phyloP scores from a whole-genome alignment of 768 basidiomycete species.

The Hebeloma cylindrosporum region DNA sequence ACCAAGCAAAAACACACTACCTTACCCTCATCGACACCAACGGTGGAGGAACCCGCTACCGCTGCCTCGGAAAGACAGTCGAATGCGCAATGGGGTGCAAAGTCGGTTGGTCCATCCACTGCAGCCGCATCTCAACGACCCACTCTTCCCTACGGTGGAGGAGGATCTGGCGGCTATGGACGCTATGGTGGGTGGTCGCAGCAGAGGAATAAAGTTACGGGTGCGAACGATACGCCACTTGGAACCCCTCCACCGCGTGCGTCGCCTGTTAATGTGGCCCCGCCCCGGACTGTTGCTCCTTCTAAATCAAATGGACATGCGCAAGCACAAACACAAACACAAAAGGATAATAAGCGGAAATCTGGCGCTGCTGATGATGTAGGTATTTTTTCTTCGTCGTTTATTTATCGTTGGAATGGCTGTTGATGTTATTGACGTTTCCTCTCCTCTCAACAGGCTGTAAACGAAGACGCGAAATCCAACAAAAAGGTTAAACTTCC shows the following conservation, averaged over 20 bases:
- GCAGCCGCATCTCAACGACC: no score
- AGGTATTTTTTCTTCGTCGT: conserved; percentile 15
- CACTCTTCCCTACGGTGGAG: no score
- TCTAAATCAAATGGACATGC: conserved; percentile 4
- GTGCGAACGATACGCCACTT: conserved; percentile 72
- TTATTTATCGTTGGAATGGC: not conserved
- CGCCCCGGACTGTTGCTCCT: conserved; percentile 15
- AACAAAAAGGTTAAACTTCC: conserved; percentile 33
- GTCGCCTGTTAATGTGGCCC: conserved; percentile 34
- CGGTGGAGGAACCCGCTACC: not conserved
- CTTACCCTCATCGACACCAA: not conserved
- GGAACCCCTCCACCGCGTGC: conserved; percentile 56
- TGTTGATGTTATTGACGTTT: not conserved
- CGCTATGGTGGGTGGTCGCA: no score
- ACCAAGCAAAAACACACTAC: no score
- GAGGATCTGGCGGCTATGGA: conserved; percentile 37
- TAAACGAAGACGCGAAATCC: conserved; percentile 11
- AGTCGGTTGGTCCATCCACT: no score
- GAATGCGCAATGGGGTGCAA: conserved; percentile 23
- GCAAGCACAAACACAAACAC: conserved; percentile 9
- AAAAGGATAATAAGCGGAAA: conserved; percentile 39
- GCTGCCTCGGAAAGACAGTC: conserved; percentile 7
- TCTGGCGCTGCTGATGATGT: conserved; percentile 26
- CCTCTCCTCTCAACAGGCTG: no score
- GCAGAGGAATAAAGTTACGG: conserved; percentile 40